Conservation (phyloP, 805 yeast species). For the Monosporozyma aquatica region DNA sequence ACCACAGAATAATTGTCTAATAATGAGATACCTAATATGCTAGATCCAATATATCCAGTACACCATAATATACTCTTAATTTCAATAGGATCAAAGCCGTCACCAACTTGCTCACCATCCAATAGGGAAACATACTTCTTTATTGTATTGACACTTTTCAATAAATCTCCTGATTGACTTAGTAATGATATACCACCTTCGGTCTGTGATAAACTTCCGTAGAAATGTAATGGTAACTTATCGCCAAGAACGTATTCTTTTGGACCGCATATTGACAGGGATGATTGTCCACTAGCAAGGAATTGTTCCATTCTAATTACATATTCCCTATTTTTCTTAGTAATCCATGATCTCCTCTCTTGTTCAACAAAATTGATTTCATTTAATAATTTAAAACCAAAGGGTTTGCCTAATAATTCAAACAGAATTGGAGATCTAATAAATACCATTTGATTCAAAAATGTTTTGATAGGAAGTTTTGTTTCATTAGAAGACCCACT, state of each 20-base stretch:
- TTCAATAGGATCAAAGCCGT: constrained; percentile 32
- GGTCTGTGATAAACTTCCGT: constrained; percentile 70
- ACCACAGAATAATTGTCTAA: constrained; percentile 45
- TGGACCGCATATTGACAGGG: not conserved
- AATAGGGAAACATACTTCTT: constrained; percentile 22
- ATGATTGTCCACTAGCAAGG: constrained; percentile 19
- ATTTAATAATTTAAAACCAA: constrained; percentile 60
- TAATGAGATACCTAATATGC: constrained; percentile 56
- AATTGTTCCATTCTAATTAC: constrained; percentile 40
- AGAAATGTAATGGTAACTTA: constrained; percentile 55
- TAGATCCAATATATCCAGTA: constrained; percentile 71
- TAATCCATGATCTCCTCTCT: constrained; percentile 64
- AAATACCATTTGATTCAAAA: constrained; percentile 38
- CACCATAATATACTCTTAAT: constrained; percentile 82
- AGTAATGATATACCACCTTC: constrained; percentile 67
- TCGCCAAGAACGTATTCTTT: constrained; percentile 3
- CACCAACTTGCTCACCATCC: not conserved
- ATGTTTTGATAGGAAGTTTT: constrained; percentile 20
- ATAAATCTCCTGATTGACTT: constrained; percentile 40
- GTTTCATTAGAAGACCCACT: constrained; percentile 28
- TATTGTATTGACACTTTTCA: constrained; percentile 32
- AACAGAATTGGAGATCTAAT: constrained; percentile 50
- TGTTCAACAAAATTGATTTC: constrained; percentile 50
- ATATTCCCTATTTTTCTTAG: constrained; percentile 37
- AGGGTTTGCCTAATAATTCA: constrained; percentile 52